Conservation (phyloP, 805 yeast species). For the Nakazawaea ishiwadae region DNA sequence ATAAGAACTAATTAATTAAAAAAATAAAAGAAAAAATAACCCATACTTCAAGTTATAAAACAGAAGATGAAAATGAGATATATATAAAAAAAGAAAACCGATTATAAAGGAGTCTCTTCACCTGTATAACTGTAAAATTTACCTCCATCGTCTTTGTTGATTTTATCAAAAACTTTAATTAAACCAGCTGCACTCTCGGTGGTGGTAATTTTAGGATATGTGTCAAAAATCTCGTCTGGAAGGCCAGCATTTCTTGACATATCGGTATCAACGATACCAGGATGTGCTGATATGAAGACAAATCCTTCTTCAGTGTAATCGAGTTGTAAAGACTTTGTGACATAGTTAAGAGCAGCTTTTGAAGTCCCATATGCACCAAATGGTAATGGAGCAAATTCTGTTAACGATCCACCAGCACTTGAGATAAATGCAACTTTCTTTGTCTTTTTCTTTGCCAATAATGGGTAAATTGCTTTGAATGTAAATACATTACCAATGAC, state of each 20-base stretch:
- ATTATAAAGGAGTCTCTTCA: background rate
- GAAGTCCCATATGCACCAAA: slow-evolving; percentile 28
- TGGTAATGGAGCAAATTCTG: slow-evolving; percentile 19
- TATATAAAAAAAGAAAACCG: too few species aligned
- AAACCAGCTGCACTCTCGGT: background rate
- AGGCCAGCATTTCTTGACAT: too few species aligned
- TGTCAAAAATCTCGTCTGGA: too few species aligned
- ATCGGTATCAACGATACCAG: slow-evolving; percentile 28
- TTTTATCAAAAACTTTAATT: background rate
- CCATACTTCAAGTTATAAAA: too few species aligned
- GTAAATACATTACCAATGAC: background rate
- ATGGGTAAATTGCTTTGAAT: slow-evolving; percentile 21
- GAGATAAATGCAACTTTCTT: slow-evolving; percentile 27
- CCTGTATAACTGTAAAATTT: background rate
- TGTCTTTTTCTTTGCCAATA: slow-evolving; percentile 19
- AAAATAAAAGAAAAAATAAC: too few species aligned
- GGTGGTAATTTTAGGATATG: background rate
- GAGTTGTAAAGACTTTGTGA: slow-evolving; percentile 21
- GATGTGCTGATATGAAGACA: slow-evolving; percentile 25
- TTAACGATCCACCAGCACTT: slow-evolving; percentile 24
- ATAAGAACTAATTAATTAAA: too few species aligned
- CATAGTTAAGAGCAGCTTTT: slow-evolving; percentile 30
- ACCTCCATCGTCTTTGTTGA: background rate
- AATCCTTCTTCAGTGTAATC: slow-evolving; percentile 23
- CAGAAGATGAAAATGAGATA: too few species aligned